phyloP scores from a whole-genome alignment of 2,329 filamentous ascomycete species.

The Fusarium subtropicale region DNA sequence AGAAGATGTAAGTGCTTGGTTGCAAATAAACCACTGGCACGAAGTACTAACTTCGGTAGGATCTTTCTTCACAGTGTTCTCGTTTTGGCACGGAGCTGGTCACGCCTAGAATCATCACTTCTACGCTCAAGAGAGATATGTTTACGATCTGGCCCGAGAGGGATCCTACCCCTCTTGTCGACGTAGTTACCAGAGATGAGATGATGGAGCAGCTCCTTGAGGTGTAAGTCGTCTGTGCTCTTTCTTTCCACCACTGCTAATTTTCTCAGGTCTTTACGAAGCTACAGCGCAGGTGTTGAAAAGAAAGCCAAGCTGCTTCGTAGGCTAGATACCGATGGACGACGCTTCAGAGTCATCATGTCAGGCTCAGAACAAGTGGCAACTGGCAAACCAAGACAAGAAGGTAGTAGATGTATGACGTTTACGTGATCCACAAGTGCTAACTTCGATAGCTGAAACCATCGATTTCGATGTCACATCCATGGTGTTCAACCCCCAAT shows the following conservation, averaged over 20 bases:
- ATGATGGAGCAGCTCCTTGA: conserved; percentile 52
- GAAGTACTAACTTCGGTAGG: conserved; percentile 40
- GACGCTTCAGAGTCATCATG: conserved; percentile 45
- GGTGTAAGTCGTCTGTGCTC: conserved; percentile 31
- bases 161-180: conserved; percentile 44
- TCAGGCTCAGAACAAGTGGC: conserved; percentile 40
- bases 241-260: conserved; percentile 1
- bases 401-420: conserved; percentile 28
- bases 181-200: conserved; percentile 49
- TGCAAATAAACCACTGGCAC: neutral
- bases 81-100: conserved; percentile 48
- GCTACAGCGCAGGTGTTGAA: conserved; percentile 33
- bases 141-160: conserved; percentile 50
- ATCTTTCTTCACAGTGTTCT: conserved; percentile 45
- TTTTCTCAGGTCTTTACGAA: conserved; percentile 33
- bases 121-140: conserved; percentile 39
- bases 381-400: conserved; percentile 38
- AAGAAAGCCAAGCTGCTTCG: conserved; percentile 45
- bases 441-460: conserved; percentile 40
- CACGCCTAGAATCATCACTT: conserved; percentile 35
- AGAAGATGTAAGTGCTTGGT: conserved; percentile 45
- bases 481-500: conserved; percentile 47
- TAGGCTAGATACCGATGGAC: conserved; percentile 46
- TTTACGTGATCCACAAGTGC: neutral
- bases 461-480: conserved; percentile 51